A percentile compares a stretch with the other conserved stretches of the same genome.
Evolutionary conservation across 1,284 basidiomycete genomes (phyloP).

Genomic region (Pholiota adiposa): DNA sequence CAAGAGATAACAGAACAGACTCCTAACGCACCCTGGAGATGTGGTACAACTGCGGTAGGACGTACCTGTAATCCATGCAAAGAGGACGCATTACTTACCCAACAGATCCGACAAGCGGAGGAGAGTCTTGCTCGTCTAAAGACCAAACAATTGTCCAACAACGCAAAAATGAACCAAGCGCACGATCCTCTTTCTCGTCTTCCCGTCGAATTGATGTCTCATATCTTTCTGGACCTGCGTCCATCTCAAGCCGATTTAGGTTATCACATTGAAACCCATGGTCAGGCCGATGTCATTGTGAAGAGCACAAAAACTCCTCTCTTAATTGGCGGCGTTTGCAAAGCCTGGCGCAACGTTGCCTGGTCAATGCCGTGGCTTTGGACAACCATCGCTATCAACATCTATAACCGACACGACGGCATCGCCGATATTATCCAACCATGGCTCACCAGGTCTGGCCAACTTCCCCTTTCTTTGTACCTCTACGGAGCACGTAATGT

Average conservation of each 20-base stretch:
- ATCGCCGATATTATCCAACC: neutral
- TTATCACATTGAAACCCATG: too few relatives aligned
- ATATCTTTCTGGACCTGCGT: slow-evolving; percentile 8
- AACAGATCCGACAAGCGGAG: neutral
- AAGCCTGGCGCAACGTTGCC: slow-evolving; percentile 13
- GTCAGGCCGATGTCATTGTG: too few relatives aligned
- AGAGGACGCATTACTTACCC: neutral
- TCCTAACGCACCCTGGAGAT: too few relatives aligned
- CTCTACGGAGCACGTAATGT: neutral
- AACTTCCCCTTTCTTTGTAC: neutral
- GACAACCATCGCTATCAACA: slow-evolving; percentile 6
- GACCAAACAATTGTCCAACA: neutral
- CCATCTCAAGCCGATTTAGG: neutral
- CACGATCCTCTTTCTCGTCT: slow-evolving; percentile 7
- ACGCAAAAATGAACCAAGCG: neutral
- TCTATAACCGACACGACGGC: neutral
- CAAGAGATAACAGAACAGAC: too few relatives aligned
- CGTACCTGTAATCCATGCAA: neutral
- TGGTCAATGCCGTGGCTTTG: slow-evolving; percentile 14
- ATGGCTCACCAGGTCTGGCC: slow-evolving; percentile 1
- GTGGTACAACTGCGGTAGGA: too few relatives aligned
- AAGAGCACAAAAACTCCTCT: slow-evolving; percentile 7
- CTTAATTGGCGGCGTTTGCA: slow-evolving; percentile 12
- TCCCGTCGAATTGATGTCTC: slow-evolving; percentile 12
- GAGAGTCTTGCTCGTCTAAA: neutral